phyloP scores from a whole-genome alignment of 2,329 filamentous ascomycete species.

The Exophiala viscosa region DNA sequence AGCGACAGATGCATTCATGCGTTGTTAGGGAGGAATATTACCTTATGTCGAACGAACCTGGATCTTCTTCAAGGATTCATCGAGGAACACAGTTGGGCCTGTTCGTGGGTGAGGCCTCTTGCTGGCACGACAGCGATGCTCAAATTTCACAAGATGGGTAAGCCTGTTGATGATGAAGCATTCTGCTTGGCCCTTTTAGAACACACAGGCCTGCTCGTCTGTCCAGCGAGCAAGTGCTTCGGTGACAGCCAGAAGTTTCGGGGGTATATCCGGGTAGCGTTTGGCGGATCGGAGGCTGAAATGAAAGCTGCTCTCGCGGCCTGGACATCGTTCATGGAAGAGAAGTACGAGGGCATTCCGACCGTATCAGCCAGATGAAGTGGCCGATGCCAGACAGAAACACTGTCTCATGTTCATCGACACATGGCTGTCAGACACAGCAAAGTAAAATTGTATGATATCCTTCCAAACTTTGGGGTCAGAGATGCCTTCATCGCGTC shows the following conservation, averaged over 20 bases:
- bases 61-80: constrained; percentile 65
- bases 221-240: constrained; percentile 72
- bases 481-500: constrained; percentile 84
- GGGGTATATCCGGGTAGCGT: constrained; percentile 75
- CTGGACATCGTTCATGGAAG: constrained; percentile 53
- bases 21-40: constrained; percentile 61
- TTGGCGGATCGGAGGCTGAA: constrained; percentile 67
- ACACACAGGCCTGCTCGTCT: constrained; percentile 67
- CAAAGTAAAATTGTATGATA: not conserved
- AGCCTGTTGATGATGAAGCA: constrained; percentile 65
- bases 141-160: constrained; percentile 59
- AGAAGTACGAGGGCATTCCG: constrained; percentile 52
- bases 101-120: constrained; percentile 68
- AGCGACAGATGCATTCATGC: constrained; percentile 60
- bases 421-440: not conserved
- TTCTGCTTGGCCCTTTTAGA: constrained; percentile 68
- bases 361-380: constrained; percentile 9
- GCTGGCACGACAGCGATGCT: constrained; percentile 79
- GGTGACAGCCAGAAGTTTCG: constrained; percentile 63
- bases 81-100: constrained; percentile 59
- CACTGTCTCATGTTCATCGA: not conserved
- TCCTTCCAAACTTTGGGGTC: constrained; percentile 62
- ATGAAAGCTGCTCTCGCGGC: constrained; percentile 62
- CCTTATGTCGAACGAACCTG: constrained; percentile 65
- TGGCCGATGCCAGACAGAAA: not conserved